Base-by-base conservation (phyloP, 1,139 yeast genomes). In the Starmera stellimalicola region DNA sequence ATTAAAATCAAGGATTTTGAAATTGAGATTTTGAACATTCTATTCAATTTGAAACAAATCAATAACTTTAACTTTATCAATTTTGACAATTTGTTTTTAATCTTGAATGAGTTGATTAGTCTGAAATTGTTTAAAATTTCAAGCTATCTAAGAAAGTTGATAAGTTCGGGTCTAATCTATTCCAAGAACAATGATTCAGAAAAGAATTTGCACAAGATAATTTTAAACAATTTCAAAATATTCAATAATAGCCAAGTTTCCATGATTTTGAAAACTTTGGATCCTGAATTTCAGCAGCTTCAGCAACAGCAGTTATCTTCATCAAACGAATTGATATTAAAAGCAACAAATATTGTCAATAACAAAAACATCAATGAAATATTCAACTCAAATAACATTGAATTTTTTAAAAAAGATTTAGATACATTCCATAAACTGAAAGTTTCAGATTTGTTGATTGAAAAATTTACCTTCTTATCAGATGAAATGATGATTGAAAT, bases 161-260 rank as follows among this genome's bases (percentile, higher is more conserved):
- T 87, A 33, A 85, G 95, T 5, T 78, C 93, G 1, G 96, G 95
- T 5, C 64, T 83, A 1, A 70, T 85, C 33, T 84, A 80, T 51
- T 51, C 70, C 16, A 42, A 52, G 2, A 31, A 39, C 22, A 49
- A 49, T 31, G 32, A 35, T 2, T 23, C 29, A 26, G 63, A 59
- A 32, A 61, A 59, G 40, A 40, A 37, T 10, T 43, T 58, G 15
- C 65, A 60, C 39, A 48, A 61, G 19, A 36, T 44, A 5, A 45
- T 62, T 6, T 38, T 62, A 37, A 55, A 52, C 17, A 60, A 61
- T 34, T 37, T 62, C 34, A 60, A 55, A 34, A 51, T 57, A 7
- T 45, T 57, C n/a, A 59, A 55, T 51, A 54, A 55, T 36, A 55
- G 52, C 35, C 64, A 60, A 36, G 54, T 53, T 5, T 47, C 52